These are phyloP conservation scores for Globisporangium iwayamae DNA, from an alignment of 352 stramenopile genomes.

Conservation along the genomic window DNA sequence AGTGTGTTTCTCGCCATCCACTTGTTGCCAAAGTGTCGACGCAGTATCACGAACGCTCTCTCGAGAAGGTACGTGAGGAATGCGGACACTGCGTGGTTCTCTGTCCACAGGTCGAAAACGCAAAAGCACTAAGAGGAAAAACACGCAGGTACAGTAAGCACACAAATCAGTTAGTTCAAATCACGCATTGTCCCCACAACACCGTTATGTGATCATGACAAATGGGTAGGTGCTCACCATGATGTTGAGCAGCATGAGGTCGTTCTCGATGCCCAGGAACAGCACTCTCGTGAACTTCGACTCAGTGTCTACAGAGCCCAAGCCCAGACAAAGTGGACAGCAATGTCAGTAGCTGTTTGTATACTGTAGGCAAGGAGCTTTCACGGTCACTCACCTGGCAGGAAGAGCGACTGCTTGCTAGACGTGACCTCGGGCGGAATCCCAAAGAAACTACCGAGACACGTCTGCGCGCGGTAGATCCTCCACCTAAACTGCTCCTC, in stretches of 20 bases:
- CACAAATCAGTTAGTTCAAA: conserved; percentile 19
- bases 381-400: conserved; percentile 35
- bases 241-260: conserved; percentile 89
- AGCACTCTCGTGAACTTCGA: conserved; percentile 56
- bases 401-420: conserved; percentile 61
- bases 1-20: conserved; percentile 56
- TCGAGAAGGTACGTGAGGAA: conserved; percentile 63
- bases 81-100: conserved; percentile 62
- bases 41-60: conserved; percentile 28
- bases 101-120: conserved; percentile 58
- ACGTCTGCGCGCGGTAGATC: conserved; percentile 79
- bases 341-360: no score
- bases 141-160: not conserved
- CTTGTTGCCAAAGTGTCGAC: conserved; percentile 35
- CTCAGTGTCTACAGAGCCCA: conserved; percentile 34
- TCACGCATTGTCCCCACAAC: not conserved
- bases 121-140: conserved; percentile 48
- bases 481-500: conserved; percentile 73
- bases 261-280: conserved; percentile 79
- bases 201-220: not conserved
- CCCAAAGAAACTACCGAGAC: conserved; percentile 58
- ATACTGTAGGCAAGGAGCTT: no score
- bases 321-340: not conserved
- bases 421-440: conserved; percentile 70
- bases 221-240: conserved; percentile 19